Conservation (phyloP, 2,329 filamentous ascomycete species). For the Fusarium albosuccineum region DNA sequence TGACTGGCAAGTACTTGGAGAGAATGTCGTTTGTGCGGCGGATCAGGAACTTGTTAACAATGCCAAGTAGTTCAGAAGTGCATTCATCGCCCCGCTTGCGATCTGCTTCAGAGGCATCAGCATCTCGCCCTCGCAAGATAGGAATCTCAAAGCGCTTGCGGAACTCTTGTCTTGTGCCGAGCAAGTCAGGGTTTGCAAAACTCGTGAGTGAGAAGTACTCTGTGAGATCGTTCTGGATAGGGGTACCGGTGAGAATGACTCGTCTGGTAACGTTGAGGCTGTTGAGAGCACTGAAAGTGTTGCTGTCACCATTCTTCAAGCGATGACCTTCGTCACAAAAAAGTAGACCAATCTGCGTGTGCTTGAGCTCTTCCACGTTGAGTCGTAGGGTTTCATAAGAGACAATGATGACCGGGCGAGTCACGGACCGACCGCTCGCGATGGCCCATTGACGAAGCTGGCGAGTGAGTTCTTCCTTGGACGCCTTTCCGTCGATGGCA, state of each 20-base stretch:
- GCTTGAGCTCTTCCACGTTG: slow-evolving; percentile 89
- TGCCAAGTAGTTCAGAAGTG: slow-evolving; percentile 80
- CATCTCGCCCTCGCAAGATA: slow-evolving; percentile 91
- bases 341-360: slow-evolving; percentile 90
- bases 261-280: slow-evolving; percentile 89
- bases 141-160: slow-evolving; percentile 94
- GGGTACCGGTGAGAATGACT: slow-evolving; percentile 95
- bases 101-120: slow-evolving; percentile 86
- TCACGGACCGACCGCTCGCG: slow-evolving; percentile 87
- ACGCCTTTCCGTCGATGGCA: slow-evolving; percentile 95
- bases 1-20: slow-evolving; percentile 96
- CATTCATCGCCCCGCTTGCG: slow-evolving; percentile 86
- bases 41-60: slow-evolving; percentile 99
- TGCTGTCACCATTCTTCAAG: slow-evolving; percentile 95
- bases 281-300: slow-evolving; percentile 93
- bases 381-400: slow-evolving; percentile 96
- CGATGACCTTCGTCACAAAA: slow-evolving; percentile 97
- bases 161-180: slow-evolving; percentile 91
- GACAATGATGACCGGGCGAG: slow-evolving; percentile 93
- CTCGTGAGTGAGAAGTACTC: slow-evolving; percentile 97
- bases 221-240: slow-evolving; percentile 98
- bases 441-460: slow-evolving; percentile 97
- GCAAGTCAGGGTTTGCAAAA: slow-evolving; percentile 93
- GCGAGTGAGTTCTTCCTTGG: slow-evolving; percentile 90
- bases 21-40: slow-evolving; percentile 97